Evolutionary conservation across 768 basidiomycete species (phyloP).

Genomic region (Leccinum rimulosum): DNA sequence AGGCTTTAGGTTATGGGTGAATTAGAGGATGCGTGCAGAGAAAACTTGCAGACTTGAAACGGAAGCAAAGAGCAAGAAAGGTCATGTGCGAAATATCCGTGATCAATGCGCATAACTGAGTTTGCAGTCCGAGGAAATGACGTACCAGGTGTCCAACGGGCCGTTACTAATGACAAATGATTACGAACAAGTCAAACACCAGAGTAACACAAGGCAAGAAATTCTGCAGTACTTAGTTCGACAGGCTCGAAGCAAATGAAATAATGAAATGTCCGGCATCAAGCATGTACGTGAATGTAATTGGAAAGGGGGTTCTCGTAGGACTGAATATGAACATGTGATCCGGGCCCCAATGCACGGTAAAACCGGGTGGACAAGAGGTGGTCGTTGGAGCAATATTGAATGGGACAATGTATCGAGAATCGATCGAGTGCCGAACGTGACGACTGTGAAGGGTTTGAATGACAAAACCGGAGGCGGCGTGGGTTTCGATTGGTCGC

Average conservation of each 20-base stretch:
- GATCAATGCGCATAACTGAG: background rate
- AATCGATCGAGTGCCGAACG: conserved; percentile 82
- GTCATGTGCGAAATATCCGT: background rate
- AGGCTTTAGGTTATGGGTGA: conserved; percentile 9
- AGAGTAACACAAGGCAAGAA: background rate
- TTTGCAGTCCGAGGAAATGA: background rate
- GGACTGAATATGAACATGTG: background rate
- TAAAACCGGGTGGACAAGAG: conserved; percentile 45
- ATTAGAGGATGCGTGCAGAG: background rate
- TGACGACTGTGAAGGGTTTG: conserved; percentile 63
- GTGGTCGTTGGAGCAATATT: conserved; percentile 74
- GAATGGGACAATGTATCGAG: conserved; percentile 57
- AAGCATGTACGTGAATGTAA: conserved; percentile 8
- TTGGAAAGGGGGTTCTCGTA: background rate
- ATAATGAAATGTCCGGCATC: background rate
- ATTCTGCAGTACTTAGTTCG: conserved; percentile 1
- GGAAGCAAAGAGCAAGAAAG: background rate
- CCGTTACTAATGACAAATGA: conserved; percentile 1
- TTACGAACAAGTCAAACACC: background rate
- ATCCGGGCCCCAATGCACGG: background rate
- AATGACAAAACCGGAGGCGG: conserved; percentile 43
- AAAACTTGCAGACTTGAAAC: background rate
- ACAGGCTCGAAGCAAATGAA: background rate
- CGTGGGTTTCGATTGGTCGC: conserved; percentile 3
- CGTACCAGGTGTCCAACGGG: conserved; percentile 8